phyloP scores from a whole-genome alignment of 139 green algal genomes.

The Ettlia oleoabundans region DNA sequence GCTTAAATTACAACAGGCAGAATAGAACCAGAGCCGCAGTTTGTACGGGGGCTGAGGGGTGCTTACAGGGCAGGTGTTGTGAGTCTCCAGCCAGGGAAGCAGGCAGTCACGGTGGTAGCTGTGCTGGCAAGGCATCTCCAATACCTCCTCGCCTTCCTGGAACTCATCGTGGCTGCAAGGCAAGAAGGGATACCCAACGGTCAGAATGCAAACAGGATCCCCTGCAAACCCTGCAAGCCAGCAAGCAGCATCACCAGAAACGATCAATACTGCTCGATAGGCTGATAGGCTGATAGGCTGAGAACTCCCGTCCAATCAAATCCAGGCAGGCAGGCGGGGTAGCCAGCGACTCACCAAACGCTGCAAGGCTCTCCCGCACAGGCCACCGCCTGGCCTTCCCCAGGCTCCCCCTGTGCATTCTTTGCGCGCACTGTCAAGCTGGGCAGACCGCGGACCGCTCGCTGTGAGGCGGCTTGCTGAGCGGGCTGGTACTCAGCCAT shows the following conservation, averaged over 20 bases:
- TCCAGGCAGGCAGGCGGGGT: not conserved
- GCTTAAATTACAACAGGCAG: too few species aligned
- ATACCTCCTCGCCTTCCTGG: slow-evolving; percentile 36
- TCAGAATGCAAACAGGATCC: too few species aligned
- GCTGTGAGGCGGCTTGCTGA: slow-evolving; percentile 11
- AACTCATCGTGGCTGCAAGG: slow-evolving; percentile 47
- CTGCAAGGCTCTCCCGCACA: slow-evolving; percentile 47
- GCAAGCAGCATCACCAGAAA: too few species aligned
- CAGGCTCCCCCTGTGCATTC: slow-evolving; percentile 19
- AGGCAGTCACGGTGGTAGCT: slow-evolving; percentile 54
- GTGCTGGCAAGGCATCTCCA: slow-evolving; percentile 55
- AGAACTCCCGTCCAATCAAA: too few species aligned
- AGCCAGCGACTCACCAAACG: slow-evolving; percentile 38
- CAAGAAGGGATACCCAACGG: too few species aligned
- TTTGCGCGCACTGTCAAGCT: slow-evolving; percentile 27
- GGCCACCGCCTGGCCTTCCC: slow-evolving; percentile 19
- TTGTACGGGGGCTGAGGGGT: not conserved
- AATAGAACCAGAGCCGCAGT: too few species aligned
- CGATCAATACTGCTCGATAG: too few species aligned
- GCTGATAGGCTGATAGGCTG: too few species aligned
- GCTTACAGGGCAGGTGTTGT: slow-evolving; percentile 55
- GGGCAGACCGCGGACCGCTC: slow-evolving; percentile 24
- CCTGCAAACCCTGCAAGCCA: too few species aligned
- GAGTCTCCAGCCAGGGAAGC: slow-evolving; percentile 53
- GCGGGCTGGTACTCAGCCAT: slow-evolving; percentile 45